A percentile compares a stretch with the other conserved stretches of the same genome.
phyloP scores from a whole-genome alignment of 345 rosid species.

The Salix caprea region DNA sequence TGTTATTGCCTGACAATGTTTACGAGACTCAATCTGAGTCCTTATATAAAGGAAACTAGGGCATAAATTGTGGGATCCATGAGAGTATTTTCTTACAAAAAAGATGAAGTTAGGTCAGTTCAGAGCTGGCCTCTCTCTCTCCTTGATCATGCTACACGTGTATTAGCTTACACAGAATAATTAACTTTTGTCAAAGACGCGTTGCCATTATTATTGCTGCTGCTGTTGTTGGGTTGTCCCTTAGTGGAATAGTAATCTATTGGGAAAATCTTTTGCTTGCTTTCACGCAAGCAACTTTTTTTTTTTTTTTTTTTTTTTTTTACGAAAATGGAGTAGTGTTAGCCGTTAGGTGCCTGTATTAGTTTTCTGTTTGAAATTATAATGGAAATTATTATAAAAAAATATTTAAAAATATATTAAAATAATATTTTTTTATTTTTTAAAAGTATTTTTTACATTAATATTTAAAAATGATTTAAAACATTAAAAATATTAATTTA shows the following conservation, averaged over 20 bases:
- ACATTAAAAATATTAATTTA: too few relatives aligned
- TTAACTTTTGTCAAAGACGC: slow-evolving; percentile 16
- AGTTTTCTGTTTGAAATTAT: too few relatives aligned
- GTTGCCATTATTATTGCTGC: slow-evolving; percentile 13
- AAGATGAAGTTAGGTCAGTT: background rate
- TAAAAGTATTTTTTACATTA: too few relatives aligned
- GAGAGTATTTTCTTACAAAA: background rate
- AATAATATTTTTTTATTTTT: too few relatives aligned
- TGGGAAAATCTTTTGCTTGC: too few relatives aligned
- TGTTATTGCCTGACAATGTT: background rate
- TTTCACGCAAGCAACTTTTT: too few relatives aligned
- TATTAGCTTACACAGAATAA: background rate
- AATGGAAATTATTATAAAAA: too few relatives aligned
- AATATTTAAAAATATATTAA: too few relatives aligned
- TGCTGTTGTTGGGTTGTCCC: background rate
- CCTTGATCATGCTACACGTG: background rate
- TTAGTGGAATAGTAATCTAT: background rate
- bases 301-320: too few relatives aligned
- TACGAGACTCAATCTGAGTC: background rate
- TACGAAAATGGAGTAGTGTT: too few relatives aligned
- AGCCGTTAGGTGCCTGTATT: too few relatives aligned
- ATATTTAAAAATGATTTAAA: too few relatives aligned
- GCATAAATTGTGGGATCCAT: background rate
- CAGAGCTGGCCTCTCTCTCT: background rate
- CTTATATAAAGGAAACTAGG: background rate